Conservation (phyloP, 163 green algal species). For the Picocystis sp. region DNA sequence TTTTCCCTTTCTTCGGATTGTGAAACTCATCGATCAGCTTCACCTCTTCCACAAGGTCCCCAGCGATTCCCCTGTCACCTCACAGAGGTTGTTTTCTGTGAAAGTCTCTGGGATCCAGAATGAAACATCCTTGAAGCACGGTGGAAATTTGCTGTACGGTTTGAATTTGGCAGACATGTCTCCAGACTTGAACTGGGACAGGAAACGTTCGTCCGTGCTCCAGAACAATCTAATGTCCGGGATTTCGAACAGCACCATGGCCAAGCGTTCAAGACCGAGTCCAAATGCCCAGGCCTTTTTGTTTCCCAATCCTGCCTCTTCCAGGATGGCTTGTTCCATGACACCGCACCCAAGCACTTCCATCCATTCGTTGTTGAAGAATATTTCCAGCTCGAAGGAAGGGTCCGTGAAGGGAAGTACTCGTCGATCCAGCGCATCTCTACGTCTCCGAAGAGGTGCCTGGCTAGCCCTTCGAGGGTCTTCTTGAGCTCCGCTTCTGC, state of each 20-base stretch:
- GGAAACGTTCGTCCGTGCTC: slow-evolving; percentile 79
- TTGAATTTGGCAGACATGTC: slow-evolving; percentile 71
- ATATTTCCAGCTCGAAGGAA: slow-evolving; percentile 92
- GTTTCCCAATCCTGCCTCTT: slow-evolving; percentile 23
- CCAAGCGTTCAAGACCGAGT: slow-evolving; percentile 90
- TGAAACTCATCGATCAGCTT: slow-evolving; percentile 92
- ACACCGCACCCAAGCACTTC: slow-evolving; percentile 97
- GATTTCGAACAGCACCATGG: slow-evolving; percentile 98
- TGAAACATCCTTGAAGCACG: slow-evolving; percentile 94
- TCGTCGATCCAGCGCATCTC: slow-evolving; percentile 73
- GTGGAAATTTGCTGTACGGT: slow-evolving; percentile 84
- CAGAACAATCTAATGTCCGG: slow-evolving; percentile 95
- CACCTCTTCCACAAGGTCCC: slow-evolving; percentile 91
- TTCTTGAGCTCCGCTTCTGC: slow-evolving; percentile 70
- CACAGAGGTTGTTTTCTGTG: slow-evolving; percentile 98
- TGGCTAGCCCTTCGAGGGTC: slow-evolving; percentile 71
- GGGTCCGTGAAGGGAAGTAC: slow-evolving; percentile 83
- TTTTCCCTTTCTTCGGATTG: slow-evolving; percentile 75
- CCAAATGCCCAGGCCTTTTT: slow-evolving; percentile 95
- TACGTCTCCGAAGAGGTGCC: slow-evolving; percentile 74
- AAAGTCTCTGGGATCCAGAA: slow-evolving; percentile 87
- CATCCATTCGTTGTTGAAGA: slow-evolving; percentile 95
- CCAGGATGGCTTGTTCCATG: slow-evolving; percentile 63
- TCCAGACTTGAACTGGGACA: slow-evolving; percentile 74
- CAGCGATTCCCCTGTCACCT: slow-evolving; percentile 55